A percentile compares a stretch with the other conserved stretches of the same genome.
Conservation (phyloP, 2,329 filamentous ascomycete genomes). For the Verticillium albo-atrum region DNA sequence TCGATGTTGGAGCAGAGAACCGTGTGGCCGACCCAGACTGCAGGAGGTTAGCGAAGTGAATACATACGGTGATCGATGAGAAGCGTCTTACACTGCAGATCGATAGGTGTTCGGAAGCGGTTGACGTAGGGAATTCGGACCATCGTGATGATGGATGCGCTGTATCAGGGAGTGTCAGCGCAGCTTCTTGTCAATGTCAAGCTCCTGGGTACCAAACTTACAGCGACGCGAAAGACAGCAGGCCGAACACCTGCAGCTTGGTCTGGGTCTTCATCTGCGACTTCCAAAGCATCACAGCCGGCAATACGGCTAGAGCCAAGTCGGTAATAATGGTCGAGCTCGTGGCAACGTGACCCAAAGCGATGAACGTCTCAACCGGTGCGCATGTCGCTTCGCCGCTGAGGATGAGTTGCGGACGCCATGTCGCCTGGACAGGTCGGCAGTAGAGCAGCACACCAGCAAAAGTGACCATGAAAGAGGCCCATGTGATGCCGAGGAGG, state of each 20-base stretch:
- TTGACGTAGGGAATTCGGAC: constrained; percentile 16
- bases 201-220: no score
- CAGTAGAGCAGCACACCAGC: constrained; percentile 26
- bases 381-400: constrained; percentile 16
- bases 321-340: constrained; percentile 26
- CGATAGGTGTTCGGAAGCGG: constrained; percentile 11
- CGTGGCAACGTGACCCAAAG: constrained; percentile 22
- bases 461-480: constrained; percentile 22
- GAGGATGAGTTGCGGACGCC: constrained; percentile 22
- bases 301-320: constrained; percentile 22
- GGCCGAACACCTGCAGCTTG: constrained; percentile 15
- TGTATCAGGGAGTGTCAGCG: no score
- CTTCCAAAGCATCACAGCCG: constrained; percentile 24
- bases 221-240: constrained; percentile 16
- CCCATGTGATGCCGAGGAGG: constrained; percentile 14
- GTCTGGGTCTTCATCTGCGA: constrained; percentile 23
- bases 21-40: constrained; percentile 13
- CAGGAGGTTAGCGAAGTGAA: background rate
- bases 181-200: no score
- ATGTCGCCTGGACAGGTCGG: constrained; percentile 21
- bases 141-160: constrained; percentile 17
- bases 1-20: constrained; percentile 17
- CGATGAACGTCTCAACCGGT: constrained; percentile 15
- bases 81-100: constrained; percentile 1
- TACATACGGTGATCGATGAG: constrained; percentile 3